Conservation (phyloP, 768 basidiomycete species). For the Punctularia strigosozonata region DNA sequence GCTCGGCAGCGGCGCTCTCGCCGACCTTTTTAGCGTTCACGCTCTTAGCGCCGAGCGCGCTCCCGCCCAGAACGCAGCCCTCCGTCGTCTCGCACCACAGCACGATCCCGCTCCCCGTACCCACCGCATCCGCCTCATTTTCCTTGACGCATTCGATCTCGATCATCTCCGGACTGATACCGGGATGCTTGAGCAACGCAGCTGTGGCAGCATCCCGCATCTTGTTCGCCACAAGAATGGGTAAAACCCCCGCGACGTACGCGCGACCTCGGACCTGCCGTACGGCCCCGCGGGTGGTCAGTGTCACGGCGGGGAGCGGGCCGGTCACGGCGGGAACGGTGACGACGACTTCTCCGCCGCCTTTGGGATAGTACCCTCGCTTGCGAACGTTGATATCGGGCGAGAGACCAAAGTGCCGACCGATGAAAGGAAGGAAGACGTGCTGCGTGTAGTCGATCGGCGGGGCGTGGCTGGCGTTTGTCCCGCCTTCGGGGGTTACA, state of each 20-base stretch:
- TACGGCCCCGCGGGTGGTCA: conserved; percentile 48
- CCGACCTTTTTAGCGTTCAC: conserved; percentile 37
- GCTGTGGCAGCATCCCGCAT: conserved; percentile 45
- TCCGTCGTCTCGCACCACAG: conserved; percentile 64
- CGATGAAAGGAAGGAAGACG: conserved; percentile 59
- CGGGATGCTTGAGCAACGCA: conserved; percentile 29
- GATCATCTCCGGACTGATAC: conserved; percentile 17
- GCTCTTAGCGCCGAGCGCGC: conserved; percentile 47
- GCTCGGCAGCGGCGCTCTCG: conserved; percentile 45
- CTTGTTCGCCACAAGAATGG: conserved; percentile 35
- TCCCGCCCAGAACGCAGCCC: conserved; percentile 60
- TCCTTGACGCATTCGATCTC: conserved; percentile 18
- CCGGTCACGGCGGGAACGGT: conserved; percentile 20
- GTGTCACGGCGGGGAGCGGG: conserved; percentile 33
- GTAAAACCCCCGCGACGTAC: conserved; percentile 61
- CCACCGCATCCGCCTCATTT: conserved; percentile 20
- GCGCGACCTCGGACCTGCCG: conserved; percentile 41
- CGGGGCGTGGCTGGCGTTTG: conserved; percentile 60
- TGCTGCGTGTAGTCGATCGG: conserved; percentile 64
- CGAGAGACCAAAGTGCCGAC: conserved; percentile 35
- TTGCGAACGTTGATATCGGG: conserved; percentile 34
- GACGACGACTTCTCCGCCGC: conserved; percentile 51
- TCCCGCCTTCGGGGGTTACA: too few species aligned
- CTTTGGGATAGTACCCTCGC: conserved; percentile 65
- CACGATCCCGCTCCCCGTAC: conserved; percentile 60